Base-by-base conservation (phyloP, 306 rosid species). In the Prunus kanzakura region DNA sequence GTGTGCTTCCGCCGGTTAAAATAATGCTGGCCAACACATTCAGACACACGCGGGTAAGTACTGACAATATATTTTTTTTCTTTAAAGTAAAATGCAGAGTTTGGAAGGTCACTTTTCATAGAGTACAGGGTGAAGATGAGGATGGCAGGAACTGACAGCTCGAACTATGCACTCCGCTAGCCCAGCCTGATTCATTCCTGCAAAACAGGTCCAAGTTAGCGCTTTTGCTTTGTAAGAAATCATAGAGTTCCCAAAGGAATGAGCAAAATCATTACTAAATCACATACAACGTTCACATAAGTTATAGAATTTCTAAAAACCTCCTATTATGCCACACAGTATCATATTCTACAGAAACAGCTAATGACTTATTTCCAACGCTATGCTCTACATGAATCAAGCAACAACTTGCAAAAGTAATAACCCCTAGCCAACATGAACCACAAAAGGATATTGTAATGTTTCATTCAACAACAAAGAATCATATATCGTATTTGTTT, bases 181-280 rank as follows among this genome's bases (percentile, higher is more conserved):
- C 72, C 97, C 98, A 16, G 98, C 97, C 85, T 95, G 90, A 83
- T 92, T 92, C 98, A 95, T 92, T 77, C 97, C 98, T 95, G 87
- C 80, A 76, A 16, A 76, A 78, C 43, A 23, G 49, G 69, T 64
- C 64, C 46, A 76, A 58, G 58, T 78, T n/a, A 77, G 81, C 38
- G 69, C 27, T 77, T 73, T 51, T 62, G 71, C 69, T 64, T 64
- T 4, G 72, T 27, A 57, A 51, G 22, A 56, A 65, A 38, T 15
- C 23, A 67, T 67, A n/a, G 45, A 56, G 23, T 58, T 29, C 56
- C 22, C 5, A 41, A 32, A 71, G 71, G 47, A 63, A 46, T 35
- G 76, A 65, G 66, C 11, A 77, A 58, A 19, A 61, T 57, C 77
- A 81, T 20, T 50, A 46, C 68, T 50, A 27, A 18, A 50, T 35